phyloP scores from a whole-genome alignment of 192 early-diverging fungal genomes.

The Coemansia sp. region DNA sequence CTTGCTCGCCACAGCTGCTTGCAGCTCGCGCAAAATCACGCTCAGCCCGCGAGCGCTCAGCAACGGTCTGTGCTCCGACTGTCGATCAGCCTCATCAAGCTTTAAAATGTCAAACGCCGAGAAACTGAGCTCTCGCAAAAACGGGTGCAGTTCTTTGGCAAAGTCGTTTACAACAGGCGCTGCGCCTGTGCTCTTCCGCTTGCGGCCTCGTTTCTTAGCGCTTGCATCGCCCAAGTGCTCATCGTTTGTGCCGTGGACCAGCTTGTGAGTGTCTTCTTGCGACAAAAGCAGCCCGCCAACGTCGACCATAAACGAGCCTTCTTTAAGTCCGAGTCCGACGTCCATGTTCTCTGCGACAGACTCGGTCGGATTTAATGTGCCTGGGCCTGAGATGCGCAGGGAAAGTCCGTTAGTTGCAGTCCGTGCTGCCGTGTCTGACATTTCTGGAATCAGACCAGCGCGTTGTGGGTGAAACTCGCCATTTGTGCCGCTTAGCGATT shows the following conservation, averaged over 20 bases:
- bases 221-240: neutral
- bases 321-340: neutral
- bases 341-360: neutral
- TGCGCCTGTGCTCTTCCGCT: slow-evolving; percentile 17
- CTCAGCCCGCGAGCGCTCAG: slow-evolving; percentile 22
- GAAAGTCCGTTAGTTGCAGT: slow-evolving; percentile 1
- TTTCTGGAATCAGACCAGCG: slow-evolving; percentile 34
- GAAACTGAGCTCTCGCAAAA: slow-evolving; percentile 46
- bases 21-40: slow-evolving; percentile 37
- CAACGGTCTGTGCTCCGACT: slow-evolving; percentile 2
- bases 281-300: slow-evolving; percentile 36
- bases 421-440: slow-evolving; percentile 18
- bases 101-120: slow-evolving; percentile 32
- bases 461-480: slow-evolving; percentile 30
- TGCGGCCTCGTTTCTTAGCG: slow-evolving; percentile 27
- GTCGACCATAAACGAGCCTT: slow-evolving; percentile 18
- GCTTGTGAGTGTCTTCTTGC: slow-evolving; percentile 40
- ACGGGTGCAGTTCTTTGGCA: slow-evolving; percentile 15
- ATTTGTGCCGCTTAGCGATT: slow-evolving; percentile 22
- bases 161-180: slow-evolving; percentile 12
- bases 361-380: too few relatives aligned
- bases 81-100: neutral
- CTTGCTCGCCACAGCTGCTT: slow-evolving; percentile 22
- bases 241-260: slow-evolving; percentile 17
- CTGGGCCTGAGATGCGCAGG: slow-evolving; percentile 5